These are phyloP conservation scores for Pseudomicrostroma phylloplanum DNA, from an alignment of 1,284 basidiomycete species.

Conservation along the genomic window DNA sequence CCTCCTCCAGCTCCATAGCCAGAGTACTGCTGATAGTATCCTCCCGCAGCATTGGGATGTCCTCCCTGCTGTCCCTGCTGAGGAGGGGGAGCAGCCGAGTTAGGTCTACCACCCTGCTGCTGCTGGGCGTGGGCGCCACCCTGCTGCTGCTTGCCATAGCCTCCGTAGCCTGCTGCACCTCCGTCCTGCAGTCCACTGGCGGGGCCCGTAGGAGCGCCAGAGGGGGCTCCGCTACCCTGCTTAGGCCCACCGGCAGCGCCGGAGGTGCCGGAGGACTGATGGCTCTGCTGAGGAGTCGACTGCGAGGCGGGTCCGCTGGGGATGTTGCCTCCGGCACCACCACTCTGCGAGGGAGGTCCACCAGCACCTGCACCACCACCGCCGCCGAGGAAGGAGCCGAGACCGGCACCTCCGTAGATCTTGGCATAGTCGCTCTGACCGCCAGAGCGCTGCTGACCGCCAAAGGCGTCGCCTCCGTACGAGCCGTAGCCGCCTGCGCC, in stretches of 20 bases:
- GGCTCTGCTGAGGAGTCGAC: conserved; percentile 28
- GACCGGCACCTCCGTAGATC: conserved; percentile 22
- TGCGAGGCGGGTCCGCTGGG: conserved; percentile 16
- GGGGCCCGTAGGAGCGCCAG: background rate
- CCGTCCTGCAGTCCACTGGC: background rate
- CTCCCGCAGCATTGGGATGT: background rate
- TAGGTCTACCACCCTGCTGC: background rate
- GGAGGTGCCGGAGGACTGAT: conserved; percentile 2
- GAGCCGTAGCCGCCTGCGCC: background rate
- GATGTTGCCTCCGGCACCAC: conserved; percentile 27
- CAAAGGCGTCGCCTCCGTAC: conserved; percentile 42
- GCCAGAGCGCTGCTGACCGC: conserved; percentile 19
- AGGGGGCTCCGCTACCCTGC: background rate
- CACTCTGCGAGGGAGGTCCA: conserved; percentile 25
- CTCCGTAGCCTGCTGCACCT: background rate
- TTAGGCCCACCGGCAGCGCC: too few species aligned
- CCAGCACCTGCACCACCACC: too few species aligned
- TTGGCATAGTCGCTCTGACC: conserved; percentile 40
- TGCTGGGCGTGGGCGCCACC: background rate
- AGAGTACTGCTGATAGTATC: conserved; percentile 4
- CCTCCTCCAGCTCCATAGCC: background rate
- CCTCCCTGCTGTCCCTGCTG: background rate
- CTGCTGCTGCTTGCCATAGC: background rate
- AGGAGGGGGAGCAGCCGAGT: conserved; percentile 3
- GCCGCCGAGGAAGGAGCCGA: conserved; percentile 22